Conservation (phyloP, 257 asterid species). For the Nemophila menziesii region DNA sequence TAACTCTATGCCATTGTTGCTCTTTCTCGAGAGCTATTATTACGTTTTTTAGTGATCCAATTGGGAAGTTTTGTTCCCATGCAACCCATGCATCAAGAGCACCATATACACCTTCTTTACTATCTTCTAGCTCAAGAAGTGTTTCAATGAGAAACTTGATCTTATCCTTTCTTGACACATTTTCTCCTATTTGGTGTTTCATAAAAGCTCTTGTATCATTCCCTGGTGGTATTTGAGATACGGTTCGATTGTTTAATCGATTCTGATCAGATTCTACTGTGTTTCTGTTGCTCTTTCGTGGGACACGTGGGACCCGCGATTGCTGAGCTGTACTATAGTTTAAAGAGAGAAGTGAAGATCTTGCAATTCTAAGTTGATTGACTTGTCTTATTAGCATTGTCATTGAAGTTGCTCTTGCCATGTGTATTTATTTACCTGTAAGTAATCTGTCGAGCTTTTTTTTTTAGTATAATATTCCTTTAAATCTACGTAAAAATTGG, state of each 20-base stretch:
- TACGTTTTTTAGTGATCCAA: slow-evolving; percentile 51
- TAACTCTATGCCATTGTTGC: slow-evolving; percentile 69
- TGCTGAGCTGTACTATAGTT: slow-evolving; percentile 20
- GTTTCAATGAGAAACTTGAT: slow-evolving; percentile 41
- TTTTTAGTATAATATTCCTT: neutral
- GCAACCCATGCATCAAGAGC: slow-evolving; percentile 94
- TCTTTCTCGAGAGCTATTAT: slow-evolving; percentile 60
- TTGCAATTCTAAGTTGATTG: slow-evolving; percentile 19
- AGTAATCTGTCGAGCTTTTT: neutral
- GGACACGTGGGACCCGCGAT: slow-evolving; percentile 15
- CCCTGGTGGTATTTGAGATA: slow-evolving; percentile 13
- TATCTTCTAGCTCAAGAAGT: slow-evolving; percentile 44
- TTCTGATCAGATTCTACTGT: slow-evolving; percentile 9
- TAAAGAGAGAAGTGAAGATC: slow-evolving; percentile 21
- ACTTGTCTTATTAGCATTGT: slow-evolving; percentile 27
- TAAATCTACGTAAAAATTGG: too few relatives aligned
- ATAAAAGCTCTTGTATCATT: slow-evolving; percentile 14
- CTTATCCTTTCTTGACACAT: slow-evolving; percentile 58
- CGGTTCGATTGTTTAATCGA: slow-evolving; percentile 4
- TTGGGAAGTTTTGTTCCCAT: slow-evolving; percentile 73
- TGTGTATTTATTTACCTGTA: slow-evolving; percentile 5
- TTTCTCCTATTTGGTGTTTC: slow-evolving; percentile 48
- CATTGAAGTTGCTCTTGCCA: slow-evolving; percentile 29
- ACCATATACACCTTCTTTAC: slow-evolving; percentile 51
- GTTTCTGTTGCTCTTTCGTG: slow-evolving; percentile 14